Base-by-base conservation (phyloP, 1,139 yeast genomes). In the Geotrichum restrictum region DNA sequence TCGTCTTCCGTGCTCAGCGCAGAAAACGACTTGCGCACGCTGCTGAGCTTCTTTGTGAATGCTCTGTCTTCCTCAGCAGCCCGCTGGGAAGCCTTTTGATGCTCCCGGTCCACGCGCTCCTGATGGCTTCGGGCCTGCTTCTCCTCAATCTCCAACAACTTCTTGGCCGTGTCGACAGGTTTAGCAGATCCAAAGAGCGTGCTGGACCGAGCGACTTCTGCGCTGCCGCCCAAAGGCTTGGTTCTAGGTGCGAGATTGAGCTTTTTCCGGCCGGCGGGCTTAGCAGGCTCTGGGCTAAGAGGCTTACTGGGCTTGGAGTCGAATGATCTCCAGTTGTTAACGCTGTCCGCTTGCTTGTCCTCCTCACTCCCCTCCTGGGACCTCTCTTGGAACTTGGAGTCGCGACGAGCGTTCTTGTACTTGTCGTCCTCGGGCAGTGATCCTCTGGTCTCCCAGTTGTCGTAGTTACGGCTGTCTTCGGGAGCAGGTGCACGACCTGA, bases 1-100 rank as follows among this genome's bases (percentile, higher is more conserved):
- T 82, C 88, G 34, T 79, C 86, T 49, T 84, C 91, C 54, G 75
- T 73, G 51, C 80, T 76, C 68, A 88, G 77, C 39, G 87, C 88
- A 57, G 82, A 79, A 66, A 77, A 88, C 18, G 71, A 62, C 56
- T 62, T 61, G 44, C 64, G 59, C 18, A 52, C 46, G n/a, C 48
- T 44, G 40, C 55, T 55, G 34, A 51, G 45, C 29, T 24, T 24
- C 8, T 24, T 24, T 8, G 29, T 5, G 8, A 24, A 24, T 24
- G 29, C 52, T 45, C 54, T 52, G 36, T 54, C 60, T 31, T 55
- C 51, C 27, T 45, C 34, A 21, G 49, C 53, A 13, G 24, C 40
- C 60, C 58, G 60, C 53, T 54, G 59, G 54, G 54, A 55, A 45
- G 53, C 50, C 58, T 48, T 56, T 60, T 60, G 43, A 54, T 41